Conservation (phyloP, 2,329 filamentous ascomycete genomes). For the Penicillium sp. region DNA sequence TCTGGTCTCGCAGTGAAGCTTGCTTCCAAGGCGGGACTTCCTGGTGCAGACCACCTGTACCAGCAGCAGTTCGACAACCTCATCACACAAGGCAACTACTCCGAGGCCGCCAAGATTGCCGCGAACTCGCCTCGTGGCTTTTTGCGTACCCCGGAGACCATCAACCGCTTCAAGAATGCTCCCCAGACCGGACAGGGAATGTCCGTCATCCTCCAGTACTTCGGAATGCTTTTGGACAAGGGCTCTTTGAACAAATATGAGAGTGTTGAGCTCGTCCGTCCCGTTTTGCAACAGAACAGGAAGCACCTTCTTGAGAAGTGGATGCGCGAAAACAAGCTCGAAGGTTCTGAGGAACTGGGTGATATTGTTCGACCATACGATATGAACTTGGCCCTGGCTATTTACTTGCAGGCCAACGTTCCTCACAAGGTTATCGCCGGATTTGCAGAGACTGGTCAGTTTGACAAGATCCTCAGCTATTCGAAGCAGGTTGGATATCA, state of each 20-base stretch:
- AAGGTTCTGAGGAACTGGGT: conserved; percentile 91
- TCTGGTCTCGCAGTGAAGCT: conserved; percentile 89
- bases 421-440: conserved; percentile 90
- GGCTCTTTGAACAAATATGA: conserved; percentile 85
- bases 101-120: conserved; percentile 86
- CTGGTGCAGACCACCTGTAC: conserved; percentile 88
- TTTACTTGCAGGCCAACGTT: conserved; percentile 85
- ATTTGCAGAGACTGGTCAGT: conserved; percentile 90
- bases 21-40: conserved; percentile 83
- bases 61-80: conserved; percentile 86
- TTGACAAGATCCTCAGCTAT: conserved; percentile 93
- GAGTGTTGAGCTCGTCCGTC: conserved; percentile 83
- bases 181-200: conserved; percentile 65
- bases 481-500: conserved; percentile 75
- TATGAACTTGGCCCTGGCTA: conserved; percentile 71
- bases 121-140: conserved; percentile 95
- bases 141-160: conserved; percentile 84
- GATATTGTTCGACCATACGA: conserved; percentile 88
- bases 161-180: conserved; percentile 86
- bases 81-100: conserved; percentile 70
- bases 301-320: conserved; percentile 97
- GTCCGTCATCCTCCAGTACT: conserved; percentile 92
- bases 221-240: conserved; percentile 94
- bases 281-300: conserved; percentile 83
- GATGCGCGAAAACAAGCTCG: conserved; percentile 90